phyloP scores from a whole-genome alignment of 2,329 filamentous ascomycete species.

The Hansfordia pulvinata region DNA sequence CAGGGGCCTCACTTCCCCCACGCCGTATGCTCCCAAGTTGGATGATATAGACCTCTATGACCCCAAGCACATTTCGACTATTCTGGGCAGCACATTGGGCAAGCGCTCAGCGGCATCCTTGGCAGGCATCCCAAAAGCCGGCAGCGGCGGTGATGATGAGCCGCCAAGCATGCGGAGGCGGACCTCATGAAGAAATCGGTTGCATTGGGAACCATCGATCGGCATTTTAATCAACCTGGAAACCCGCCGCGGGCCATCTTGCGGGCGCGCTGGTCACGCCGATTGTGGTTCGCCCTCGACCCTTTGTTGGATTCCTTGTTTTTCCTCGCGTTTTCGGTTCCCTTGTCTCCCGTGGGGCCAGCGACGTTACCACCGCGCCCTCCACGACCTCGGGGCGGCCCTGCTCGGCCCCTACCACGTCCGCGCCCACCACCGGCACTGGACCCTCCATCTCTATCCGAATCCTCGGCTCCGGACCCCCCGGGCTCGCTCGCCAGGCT shows the following conservation, averaged over 20 bases:
- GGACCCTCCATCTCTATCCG: constrained; percentile 28
- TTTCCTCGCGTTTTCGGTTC: constrained; percentile 57
- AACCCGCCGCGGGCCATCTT: constrained; percentile 52
- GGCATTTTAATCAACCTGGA: no score
- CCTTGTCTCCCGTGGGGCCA: constrained; percentile 52
- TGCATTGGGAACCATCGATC: no score
- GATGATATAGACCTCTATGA: no score
- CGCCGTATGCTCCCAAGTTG: no score
- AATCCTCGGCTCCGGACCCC: constrained; percentile 43
- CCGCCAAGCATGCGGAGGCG: no score
- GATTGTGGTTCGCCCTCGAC: constrained; percentile 74
- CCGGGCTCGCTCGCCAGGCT: constrained; percentile 44
- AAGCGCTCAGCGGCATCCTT: no score
- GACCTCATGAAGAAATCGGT: no score
- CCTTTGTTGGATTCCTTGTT: constrained; percentile 75
- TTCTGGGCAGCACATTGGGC: no score
- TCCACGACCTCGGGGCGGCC: constrained; percentile 34
- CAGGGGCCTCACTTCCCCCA: no score
- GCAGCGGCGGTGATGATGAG: no score
- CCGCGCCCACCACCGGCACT: constrained; percentile 32
- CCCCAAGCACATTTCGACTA: no score
- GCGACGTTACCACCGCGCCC: constrained; percentile 46
- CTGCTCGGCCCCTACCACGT: constrained; percentile 29
- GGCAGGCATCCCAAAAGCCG: no score
- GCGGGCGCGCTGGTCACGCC: constrained; percentile 54